phyloP scores from a whole-genome alignment of 192 early-diverging fungal species.

The Blastocladiella britannica region DNA sequence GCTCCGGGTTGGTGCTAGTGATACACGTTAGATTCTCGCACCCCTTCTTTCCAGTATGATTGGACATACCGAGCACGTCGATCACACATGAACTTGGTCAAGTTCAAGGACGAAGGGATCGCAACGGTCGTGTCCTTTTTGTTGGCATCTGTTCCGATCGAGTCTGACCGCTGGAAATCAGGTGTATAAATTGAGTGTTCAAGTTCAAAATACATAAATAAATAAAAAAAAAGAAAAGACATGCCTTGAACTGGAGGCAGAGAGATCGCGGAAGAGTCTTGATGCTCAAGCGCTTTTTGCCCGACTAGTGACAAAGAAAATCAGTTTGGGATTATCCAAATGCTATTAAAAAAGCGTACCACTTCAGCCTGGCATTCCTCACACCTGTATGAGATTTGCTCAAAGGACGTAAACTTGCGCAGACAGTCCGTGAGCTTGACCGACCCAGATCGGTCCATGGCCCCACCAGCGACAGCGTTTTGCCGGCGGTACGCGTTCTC shows the following conservation, averaged over 20 bases:
- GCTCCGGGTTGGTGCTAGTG: slow-evolving; percentile 34
- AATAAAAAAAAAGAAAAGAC: not conserved
- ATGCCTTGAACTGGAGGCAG: slow-evolving; percentile 73
- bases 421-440: not conserved
- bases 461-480: no score
- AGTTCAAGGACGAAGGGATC: slow-evolving; percentile 66
- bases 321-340: no score
- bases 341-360: not conserved
- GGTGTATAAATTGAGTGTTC: not conserved
- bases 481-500: no score
- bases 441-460: no score
- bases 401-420: not conserved
- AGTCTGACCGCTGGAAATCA: slow-evolving; percentile 57
- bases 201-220: not conserved
- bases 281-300: slow-evolving; percentile 72
- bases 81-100: slow-evolving; percentile 47
- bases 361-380: not conserved
- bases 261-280: slow-evolving; percentile 71
- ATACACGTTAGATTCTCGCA: slow-evolving; percentile 10
- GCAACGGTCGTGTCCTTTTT: slow-evolving; percentile 79
- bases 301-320: no score
- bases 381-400: not conserved
- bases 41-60: slow-evolving; percentile 14
- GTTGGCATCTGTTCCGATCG: slow-evolving; percentile 27
- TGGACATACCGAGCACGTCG: slow-evolving; percentile 9